phyloP scores from a whole-genome alignment of 257 asterid genomes.

The Ocimum tenuiflorum region DNA sequence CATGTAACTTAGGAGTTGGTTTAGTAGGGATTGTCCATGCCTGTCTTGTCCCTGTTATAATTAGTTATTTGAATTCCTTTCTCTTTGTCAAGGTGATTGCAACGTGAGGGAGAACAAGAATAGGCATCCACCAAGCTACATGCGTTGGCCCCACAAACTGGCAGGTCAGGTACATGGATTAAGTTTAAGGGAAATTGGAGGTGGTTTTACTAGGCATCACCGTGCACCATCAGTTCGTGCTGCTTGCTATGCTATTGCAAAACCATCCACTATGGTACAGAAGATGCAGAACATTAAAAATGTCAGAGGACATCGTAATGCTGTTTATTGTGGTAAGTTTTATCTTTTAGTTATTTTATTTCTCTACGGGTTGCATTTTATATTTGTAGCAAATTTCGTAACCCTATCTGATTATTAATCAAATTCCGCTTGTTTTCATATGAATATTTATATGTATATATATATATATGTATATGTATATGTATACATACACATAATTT shows the following conservation, averaged over 20 bases:
- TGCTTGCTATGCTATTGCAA: constrained; percentile 86
- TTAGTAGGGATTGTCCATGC: background rate
- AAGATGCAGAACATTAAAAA: constrained; percentile 73
- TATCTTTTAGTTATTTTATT: constrained; percentile 1
- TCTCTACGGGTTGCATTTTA: background rate
- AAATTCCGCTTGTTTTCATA: background rate
- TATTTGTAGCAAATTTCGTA: constrained; percentile 3
- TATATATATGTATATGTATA: too few relatives aligned
- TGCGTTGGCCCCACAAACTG: constrained; percentile 91
- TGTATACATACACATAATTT: background rate
- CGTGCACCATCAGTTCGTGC: constrained; percentile 88
- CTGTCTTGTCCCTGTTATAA: constrained; percentile 17
- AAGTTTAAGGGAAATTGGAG: constrained; percentile 87
- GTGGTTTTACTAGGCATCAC: constrained; percentile 91
- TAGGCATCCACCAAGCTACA: constrained; percentile 49
- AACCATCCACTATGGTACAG: constrained; percentile 92
- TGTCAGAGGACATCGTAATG: constrained; percentile 84
- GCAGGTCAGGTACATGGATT: constrained; percentile 89
- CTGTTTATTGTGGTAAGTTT: constrained; percentile 84
- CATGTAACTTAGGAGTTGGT: constrained; percentile 10
- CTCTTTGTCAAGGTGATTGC: constrained; percentile 54
- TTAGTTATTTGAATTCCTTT: constrained; percentile 25
- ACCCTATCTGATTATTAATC: constrained; percentile 6
- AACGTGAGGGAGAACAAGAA: constrained; percentile 35
- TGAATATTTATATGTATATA: too few relatives aligned